phyloP scores from a whole-genome alignment of 176 grass and related monocot genomes.

The Cenchrus americanus region DNA sequence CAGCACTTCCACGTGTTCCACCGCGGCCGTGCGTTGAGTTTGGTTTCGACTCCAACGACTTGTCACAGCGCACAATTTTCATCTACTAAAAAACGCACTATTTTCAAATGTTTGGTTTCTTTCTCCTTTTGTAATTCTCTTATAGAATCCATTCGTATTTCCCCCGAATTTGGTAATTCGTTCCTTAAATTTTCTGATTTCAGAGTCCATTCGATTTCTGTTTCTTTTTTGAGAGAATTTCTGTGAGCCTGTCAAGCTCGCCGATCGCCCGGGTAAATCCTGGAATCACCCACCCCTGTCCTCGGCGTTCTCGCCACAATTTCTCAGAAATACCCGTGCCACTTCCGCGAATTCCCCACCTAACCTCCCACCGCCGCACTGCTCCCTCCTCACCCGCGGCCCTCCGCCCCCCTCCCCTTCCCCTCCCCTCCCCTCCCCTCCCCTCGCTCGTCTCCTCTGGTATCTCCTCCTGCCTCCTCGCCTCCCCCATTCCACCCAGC shows the following conservation, averaged over 20 bases:
- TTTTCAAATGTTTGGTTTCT: neutral
- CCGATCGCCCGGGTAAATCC: too few species aligned
- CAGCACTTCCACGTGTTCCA: neutral
- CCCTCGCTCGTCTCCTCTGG: neutral
- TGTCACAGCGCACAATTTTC: neutral
- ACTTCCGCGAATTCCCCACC: slow-evolving; percentile 13
- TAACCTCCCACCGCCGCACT: slow-evolving; percentile 9
- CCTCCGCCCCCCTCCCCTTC: neutral
- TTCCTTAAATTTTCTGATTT: neutral
- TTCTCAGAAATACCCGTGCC: slow-evolving; percentile 1
- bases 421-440: neutral
- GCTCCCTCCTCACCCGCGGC: neutral
- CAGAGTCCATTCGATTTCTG: too few species aligned
- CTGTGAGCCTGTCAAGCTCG: neutral
- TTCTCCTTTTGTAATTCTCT: neutral
- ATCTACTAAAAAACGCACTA: too few species aligned
- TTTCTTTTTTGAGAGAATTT: neutral
- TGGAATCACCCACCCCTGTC: neutral
- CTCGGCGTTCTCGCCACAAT: neutral
- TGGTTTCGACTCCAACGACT: neutral
- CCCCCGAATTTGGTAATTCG: neutral
- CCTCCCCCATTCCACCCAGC: slow-evolving; percentile 4
- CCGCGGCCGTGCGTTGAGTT: neutral
- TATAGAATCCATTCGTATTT: neutral
- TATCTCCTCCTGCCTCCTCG: neutral